Evolutionary conservation across 1,284 basidiomycete genomes (phyloP).

Genomic region (Cryptococcus wingfieldii): DNA sequence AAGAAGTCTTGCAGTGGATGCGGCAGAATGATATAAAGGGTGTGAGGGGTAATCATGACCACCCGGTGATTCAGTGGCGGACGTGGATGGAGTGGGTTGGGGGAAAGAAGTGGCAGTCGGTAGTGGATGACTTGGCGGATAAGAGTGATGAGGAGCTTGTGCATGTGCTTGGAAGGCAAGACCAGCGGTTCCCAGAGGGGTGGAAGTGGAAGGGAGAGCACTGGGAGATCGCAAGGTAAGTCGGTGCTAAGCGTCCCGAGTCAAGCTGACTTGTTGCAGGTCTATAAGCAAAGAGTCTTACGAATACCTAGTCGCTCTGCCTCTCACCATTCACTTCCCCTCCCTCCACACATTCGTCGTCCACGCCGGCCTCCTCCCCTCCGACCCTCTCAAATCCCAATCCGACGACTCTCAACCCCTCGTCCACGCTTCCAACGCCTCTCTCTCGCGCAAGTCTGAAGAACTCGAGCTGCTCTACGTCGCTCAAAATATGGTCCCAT

Average conservation of each 20-base stretch:
- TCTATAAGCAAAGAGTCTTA: conserved; percentile 58
- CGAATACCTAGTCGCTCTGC: conserved; percentile 64
- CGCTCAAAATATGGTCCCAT: conserved; percentile 69
- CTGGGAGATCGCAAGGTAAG: conserved; percentile 64
- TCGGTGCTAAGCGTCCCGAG: not conserved
- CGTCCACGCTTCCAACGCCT: conserved; percentile 42
- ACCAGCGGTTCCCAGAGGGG: conserved; percentile 42
- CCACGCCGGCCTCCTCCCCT: conserved; percentile 75
- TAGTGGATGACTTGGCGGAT: conserved; percentile 18
- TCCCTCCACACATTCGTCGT: conserved; percentile 70
- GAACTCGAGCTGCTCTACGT: conserved; percentile 61
- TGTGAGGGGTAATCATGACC: conserved; percentile 88
- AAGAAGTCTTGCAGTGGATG: conserved; percentile 64
- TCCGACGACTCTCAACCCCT: conserved; percentile 60
- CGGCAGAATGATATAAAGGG: conserved; percentile 60
- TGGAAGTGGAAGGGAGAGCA: conserved; percentile 73
- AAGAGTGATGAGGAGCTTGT: conserved; percentile 16
- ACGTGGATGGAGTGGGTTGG: conserved; percentile 62
- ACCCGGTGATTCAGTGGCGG: conserved; percentile 70
- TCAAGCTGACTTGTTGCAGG: conserved; percentile 3
- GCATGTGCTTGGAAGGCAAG: conserved; percentile 12
- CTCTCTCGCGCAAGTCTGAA: conserved; percentile 37
- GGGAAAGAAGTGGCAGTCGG: conserved; percentile 28
- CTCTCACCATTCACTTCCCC: conserved; percentile 71
- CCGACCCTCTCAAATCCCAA: conserved; percentile 56